Conservation (phyloP, 345 rosid species). For the Salix purpurea region DNA sequence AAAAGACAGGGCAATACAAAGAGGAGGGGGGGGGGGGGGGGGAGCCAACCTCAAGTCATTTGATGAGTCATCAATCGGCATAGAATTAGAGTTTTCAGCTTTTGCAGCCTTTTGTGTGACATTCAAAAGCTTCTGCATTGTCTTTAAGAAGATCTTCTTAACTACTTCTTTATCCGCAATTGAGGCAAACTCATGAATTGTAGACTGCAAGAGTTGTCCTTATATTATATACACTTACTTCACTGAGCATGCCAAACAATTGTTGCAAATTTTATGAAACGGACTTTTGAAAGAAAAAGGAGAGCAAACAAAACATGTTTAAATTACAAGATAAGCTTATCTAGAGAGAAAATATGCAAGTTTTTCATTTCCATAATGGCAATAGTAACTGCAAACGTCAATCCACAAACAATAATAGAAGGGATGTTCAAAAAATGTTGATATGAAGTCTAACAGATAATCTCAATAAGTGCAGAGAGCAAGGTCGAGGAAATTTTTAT, state of each 20-base stretch:
- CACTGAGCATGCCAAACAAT: background rate
- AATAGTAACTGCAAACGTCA: background rate
- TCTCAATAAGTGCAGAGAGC: too few relatives aligned
- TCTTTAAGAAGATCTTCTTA: slow-evolving; percentile 44
- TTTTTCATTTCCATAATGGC: background rate
- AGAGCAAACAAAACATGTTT: background rate
- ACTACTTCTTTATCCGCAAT: slow-evolving; percentile 65
- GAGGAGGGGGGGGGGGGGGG: background rate
- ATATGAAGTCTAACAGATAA: background rate
- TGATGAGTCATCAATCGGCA: slow-evolving; percentile 51
- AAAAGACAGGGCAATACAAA: background rate
- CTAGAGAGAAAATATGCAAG: background rate
- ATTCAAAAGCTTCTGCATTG: slow-evolving; percentile 67
- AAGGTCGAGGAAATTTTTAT: too few relatives aligned
- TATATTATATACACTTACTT: background rate
- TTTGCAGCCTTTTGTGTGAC: slow-evolving; percentile 55
- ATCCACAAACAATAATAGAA: background rate
- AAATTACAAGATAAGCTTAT: background rate
- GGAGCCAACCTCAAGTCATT: slow-evolving; percentile 47
- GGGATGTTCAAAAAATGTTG: background rate
- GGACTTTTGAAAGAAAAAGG: background rate
- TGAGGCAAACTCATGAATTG: slow-evolving; percentile 68
- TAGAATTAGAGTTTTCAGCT: slow-evolving; percentile 38
- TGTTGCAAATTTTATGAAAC: background rate
- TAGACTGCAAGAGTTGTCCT: slow-evolving; percentile 52